phyloP scores from a whole-genome alignment of 148 eudicot genomes.

The Nyssa sinensis region DNA sequence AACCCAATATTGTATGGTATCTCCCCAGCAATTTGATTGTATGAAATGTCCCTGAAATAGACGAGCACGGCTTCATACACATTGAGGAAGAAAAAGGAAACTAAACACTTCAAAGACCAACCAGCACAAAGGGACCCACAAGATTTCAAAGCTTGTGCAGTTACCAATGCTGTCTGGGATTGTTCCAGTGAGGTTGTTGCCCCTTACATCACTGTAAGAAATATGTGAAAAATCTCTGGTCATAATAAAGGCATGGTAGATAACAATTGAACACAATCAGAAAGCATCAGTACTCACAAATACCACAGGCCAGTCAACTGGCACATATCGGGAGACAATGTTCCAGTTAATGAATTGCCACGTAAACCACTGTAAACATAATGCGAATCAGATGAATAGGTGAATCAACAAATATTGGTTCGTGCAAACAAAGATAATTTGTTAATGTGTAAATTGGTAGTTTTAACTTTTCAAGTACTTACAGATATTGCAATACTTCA shows the following conservation, averaged over 20 bases:
- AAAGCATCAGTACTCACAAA: conserved; percentile 40
- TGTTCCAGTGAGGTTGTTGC: conserved; percentile 59
- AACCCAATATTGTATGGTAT: conserved; percentile 76
- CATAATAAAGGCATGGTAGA: neutral
- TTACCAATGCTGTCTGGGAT: conserved; percentile 72
- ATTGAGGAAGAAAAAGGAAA: neutral
- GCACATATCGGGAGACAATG: conserved; percentile 77
- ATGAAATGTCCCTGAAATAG: conserved; percentile 57
- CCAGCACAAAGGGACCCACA: conserved; percentile 34
- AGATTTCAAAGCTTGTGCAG: conserved; percentile 72
- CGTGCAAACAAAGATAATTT: no score
- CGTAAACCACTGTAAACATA: conserved; percentile 48
- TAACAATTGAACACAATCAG: neutral
- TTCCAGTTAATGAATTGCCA: conserved; percentile 55
- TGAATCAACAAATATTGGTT: no score
- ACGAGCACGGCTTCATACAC: neutral
- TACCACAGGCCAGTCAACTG: conserved; percentile 81
- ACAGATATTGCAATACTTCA: conserved; percentile 76
- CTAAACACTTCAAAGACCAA: neutral
- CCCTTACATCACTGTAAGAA: conserved; percentile 54
- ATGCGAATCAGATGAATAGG: neutral
- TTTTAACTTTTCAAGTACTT: conserved; percentile 30
- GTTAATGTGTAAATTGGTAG: no score
- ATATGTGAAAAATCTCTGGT: neutral
- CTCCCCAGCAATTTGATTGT: conserved; percentile 66